Base-by-base conservation (phyloP, 495 filamentous ascomycete species). In the Hypoxylon lienhwacheense region DNA sequence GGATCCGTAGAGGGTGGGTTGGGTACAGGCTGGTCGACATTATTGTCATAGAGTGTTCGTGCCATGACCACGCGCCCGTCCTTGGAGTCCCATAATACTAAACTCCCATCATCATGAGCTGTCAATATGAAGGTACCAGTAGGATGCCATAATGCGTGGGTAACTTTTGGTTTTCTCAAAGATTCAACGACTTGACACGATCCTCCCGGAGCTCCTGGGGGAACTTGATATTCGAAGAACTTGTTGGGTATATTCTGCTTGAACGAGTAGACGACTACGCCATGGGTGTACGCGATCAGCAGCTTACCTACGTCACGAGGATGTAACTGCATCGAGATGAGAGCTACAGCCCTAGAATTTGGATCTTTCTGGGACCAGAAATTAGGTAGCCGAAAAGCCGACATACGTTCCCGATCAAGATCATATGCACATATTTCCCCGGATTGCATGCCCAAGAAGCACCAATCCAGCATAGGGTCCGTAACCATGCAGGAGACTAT, bases 11-110 rank as follows among this genome's bases (percentile, higher is more conserved):
- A 83, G 57, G 48, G 82, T 70, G 60, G 81, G 26, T 70, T 64
- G 17, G 71, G 68, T 7, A 70, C 71, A 5, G 76, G 73, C 25
- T 76, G 71, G 21, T 95, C 78, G 29, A 98, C 69, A 61, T 88
- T 81, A 2, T 78, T 79, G 33, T 86, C 81, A 54, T 87, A 80
- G 16, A 96, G 69, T 3, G 88, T 95, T 55, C 95, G 75, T 7
- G 91, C 90, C 75, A 90, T 81, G 10, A 98, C 74, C 21, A 93
- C 76, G 34, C 90, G 84, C 6, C 91, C 93, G 64, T 97, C 95
- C 57, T 90, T 95, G 2, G 86, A 73, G 73, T 97, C 95, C 95
- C 95, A 98, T 41, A 97, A 83, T 0, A 92, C 93, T 24, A 98
- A 65, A 52, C 85, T 92, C 2, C 85, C 85, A 66, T 97, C 92